phyloP scores from a whole-genome alignment of 805 yeast genomes.

The Wickerhamiella domercqiae region DNA sequence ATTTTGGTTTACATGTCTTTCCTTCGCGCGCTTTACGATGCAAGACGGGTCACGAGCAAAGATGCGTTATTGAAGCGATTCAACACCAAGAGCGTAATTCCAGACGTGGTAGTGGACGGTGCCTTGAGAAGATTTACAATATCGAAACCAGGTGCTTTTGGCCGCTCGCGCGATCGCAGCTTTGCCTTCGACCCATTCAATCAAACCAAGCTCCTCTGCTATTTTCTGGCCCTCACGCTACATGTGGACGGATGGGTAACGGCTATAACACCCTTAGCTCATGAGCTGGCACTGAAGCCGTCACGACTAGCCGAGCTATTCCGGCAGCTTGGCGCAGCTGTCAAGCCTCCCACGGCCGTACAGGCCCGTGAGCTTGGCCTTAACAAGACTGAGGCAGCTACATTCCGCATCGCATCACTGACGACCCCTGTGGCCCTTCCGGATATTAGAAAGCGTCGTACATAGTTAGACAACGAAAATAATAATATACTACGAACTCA shows the following conservation, averaged over 20 bases:
- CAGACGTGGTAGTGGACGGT: conserved; percentile 58
- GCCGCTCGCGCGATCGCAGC: conserved; percentile 61
- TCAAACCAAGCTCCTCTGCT: conserved; percentile 77
- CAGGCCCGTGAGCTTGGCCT: conserved; percentile 26
- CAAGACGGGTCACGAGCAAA: conserved; percentile 50
- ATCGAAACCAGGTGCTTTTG: conserved; percentile 42
- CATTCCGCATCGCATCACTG: conserved; percentile 66
- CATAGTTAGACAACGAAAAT: conserved; percentile 11
- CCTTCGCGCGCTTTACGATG: conserved; percentile 61
- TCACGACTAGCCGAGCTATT: conserved; percentile 51
- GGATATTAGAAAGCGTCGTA: conserved; percentile 51
- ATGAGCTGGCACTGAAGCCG: conserved; percentile 70
- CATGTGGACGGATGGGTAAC: conserved; percentile 63
- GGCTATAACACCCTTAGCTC: conserved; percentile 67
- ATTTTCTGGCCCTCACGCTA: conserved; percentile 53
- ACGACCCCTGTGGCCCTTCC: conserved; percentile 85
- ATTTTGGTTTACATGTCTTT: conserved; percentile 68
- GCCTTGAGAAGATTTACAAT: conserved; percentile 59
- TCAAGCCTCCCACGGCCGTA: conserved; percentile 44
- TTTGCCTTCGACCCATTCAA: conserved; percentile 72
- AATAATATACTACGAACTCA: not conserved
- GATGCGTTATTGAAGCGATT: conserved; percentile 43
- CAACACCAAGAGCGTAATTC: conserved; percentile 36
- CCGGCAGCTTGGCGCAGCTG: conserved; percentile 67
- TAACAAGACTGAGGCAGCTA: conserved; percentile 24